A percentile compares a stretch with the other conserved stretches of the same genome.
These are phyloP conservation scores for Paulownia fortunei DNA, from an alignment of 257 asterid genomes.

Conservation along the genomic window DNA sequence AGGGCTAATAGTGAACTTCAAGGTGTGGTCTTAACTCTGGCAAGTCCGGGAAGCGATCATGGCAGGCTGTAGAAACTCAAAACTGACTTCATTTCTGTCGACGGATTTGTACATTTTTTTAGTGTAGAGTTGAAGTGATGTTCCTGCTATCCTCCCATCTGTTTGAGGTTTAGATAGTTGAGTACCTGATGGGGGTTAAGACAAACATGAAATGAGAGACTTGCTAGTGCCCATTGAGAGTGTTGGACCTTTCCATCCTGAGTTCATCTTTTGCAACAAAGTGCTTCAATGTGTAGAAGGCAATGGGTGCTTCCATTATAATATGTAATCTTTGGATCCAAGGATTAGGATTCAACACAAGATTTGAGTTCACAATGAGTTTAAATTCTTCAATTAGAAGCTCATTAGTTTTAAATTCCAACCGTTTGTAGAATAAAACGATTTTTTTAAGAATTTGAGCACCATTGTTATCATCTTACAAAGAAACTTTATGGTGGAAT, in stretches of 20 bases:
- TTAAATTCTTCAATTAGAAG: too few species aligned
- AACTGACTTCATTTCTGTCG: neutral
- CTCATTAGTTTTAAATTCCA: too few species aligned
- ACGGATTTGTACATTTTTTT: conserved; percentile 34
- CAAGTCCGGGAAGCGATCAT: conserved; percentile 72
- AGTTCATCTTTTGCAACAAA: neutral
- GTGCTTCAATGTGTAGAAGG: neutral
- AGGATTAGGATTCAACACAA: too few species aligned
- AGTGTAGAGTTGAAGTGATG: conserved; percentile 16
- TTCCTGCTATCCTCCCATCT: neutral
- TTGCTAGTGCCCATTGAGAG: neutral
- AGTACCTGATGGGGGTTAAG: neutral
- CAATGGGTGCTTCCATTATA: neutral
- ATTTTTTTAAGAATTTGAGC: too few species aligned
- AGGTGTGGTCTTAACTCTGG: conserved; percentile 81
- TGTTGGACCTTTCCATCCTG: neutral
- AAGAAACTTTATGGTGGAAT: too few species aligned
- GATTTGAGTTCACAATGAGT: too few species aligned
- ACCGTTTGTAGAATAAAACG: too few species aligned
- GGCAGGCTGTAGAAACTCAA: conserved; percentile 32
- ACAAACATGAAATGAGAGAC: neutral
- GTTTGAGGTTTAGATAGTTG: neutral
- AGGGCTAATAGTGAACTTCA: conserved; percentile 63
- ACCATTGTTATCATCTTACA: too few species aligned
- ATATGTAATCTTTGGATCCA: neutral